Base-by-base conservation (phyloP, 1,139 yeast genomes). In the Geotrichum histeridarum region DNA sequence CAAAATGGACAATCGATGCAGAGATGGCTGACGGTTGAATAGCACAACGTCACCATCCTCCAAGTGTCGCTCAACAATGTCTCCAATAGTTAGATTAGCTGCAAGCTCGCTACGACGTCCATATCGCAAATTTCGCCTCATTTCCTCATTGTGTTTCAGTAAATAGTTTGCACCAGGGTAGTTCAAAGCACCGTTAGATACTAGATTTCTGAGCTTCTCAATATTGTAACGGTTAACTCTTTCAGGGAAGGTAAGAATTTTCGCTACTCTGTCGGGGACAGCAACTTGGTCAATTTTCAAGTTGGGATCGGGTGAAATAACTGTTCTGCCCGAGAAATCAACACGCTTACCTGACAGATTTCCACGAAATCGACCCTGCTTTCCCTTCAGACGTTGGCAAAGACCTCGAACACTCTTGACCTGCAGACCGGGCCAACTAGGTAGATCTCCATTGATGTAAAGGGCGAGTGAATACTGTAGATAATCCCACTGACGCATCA, bases 401-500 rank as follows among this genome's bases (percentile, higher is more conserved):
- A 94, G 83, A 8, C 98, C 99, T 67, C 99, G 77, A 58, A 93
- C 94, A 14, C 99, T 98, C 51, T 84, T 82, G 42, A 84, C 81
- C 50, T 82, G 79, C 63, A 68, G 67, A 9, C 73, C 73, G 4
- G 77, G 74, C 27, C 75, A 75, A 7, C 75, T 65, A 1, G 78
- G 78, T 43, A 96, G 85, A 71, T 94, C 99, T 0, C 97, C 89
- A 69, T 94, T 94, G 64, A 94, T 93, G 70, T 94, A 94, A 88
- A 94, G 87, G 44, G 99, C 99, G 53, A 94, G 91, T 0, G 96
- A 88, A 56, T 93, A 76, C 71, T 94, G 99, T 61, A 94, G 74
- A 67, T 88, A 93, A 66, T 94, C 99, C 99, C 99, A 94, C 67
- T 93, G 98, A 67, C 93, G 99, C 96, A 93, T 90, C 70, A 94